Percentiles rank a stretch among this genome's conserved stretches.
phyloP scores from a whole-genome alignment of 208 protist species.

The Phytomonas sp. region DNA sequence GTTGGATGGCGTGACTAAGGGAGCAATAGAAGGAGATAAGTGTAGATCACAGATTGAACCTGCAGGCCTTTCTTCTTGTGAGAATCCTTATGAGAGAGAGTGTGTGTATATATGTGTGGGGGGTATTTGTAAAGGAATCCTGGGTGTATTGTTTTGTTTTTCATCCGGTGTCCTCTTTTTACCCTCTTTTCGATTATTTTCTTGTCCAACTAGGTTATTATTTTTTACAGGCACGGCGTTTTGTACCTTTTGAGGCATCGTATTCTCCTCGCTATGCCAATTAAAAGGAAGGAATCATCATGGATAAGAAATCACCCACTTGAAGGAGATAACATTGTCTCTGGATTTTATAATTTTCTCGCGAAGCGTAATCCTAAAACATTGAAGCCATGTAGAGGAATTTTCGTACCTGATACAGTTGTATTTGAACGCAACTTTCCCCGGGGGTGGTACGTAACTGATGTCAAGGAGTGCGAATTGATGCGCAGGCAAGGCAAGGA shows the following conservation, averaged over 20 bases:
- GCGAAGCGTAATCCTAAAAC: constrained; percentile 78
- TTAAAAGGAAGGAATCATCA: constrained; percentile 27
- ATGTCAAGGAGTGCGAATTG: constrained; percentile 72
- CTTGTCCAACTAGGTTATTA: not conserved
- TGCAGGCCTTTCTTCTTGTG: constrained; percentile 7
- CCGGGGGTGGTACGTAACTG: constrained; percentile 80
- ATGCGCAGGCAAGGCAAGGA: constrained; percentile 83
- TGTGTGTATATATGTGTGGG: not conserved
- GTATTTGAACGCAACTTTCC: constrained; percentile 89
- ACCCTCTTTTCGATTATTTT: not conserved
- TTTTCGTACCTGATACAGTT: constrained; percentile 78
- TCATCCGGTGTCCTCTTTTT: not conserved
- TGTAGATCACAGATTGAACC: not conserved
- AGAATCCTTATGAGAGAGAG: not conserved
- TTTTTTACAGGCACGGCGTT: not conserved
- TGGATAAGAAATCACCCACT: constrained; percentile 87
- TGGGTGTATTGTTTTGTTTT: not conserved
- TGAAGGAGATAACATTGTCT: constrained; percentile 72
- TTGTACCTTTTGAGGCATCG: not conserved
- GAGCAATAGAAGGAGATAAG: constrained; percentile 5
- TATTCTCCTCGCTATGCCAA: constrained; percentile 16
- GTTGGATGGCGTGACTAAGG: constrained; percentile 82
- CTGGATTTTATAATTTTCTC: constrained; percentile 75
- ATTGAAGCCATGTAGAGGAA: constrained; percentile 69
- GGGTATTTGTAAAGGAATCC: not conserved